Percentiles rank a stretch among this genome's conserved stretches.
These are phyloP conservation scores for Pseudogymnoascus sp. DNA, from an alignment of 2,329 filamentous ascomycete genomes.

Conservation along the genomic window DNA sequence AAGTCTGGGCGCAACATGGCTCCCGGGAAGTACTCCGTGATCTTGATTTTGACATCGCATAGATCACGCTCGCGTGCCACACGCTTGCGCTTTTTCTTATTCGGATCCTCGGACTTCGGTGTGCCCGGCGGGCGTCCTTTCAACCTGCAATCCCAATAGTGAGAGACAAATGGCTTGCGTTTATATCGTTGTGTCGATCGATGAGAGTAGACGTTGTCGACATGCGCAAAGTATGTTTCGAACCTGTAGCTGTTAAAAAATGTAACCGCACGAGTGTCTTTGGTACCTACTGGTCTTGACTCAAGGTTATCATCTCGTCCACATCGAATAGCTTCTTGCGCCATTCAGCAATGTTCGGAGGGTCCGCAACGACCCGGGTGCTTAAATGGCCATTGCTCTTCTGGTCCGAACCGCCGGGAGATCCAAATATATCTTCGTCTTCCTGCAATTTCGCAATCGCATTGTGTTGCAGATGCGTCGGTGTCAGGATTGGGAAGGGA, in stretches of 20 bases:
- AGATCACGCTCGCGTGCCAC: constrained; percentile 67
- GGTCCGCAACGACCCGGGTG: constrained; percentile 53
- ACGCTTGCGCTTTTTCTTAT: constrained; percentile 75
- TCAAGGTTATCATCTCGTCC: constrained; percentile 64
- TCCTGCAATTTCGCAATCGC: constrained; percentile 29
- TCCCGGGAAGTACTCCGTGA: constrained; percentile 68
- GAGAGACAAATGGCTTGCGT: constrained; percentile 72
- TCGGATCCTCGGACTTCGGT: constrained; percentile 70
- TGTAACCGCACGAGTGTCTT: constrained; percentile 10
- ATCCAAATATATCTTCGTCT: constrained; percentile 33
- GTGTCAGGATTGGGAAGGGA: constrained; percentile 42
- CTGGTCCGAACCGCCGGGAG: constrained; percentile 31
- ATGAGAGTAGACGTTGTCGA: constrained; percentile 80
- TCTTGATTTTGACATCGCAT: constrained; percentile 84
- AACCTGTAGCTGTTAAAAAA: constrained; percentile 43
- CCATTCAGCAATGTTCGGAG: constrained; percentile 63
- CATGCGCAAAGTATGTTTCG: constrained; percentile 73
- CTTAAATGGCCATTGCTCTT: constrained; percentile 46
- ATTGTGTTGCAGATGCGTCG: constrained; percentile 28
- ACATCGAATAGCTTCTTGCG: constrained; percentile 66
- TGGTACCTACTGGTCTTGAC: constrained; percentile 59
- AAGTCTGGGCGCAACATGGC: constrained; percentile 30
- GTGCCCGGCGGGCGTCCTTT: constrained; percentile 74
- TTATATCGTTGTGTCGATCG: constrained; percentile 76
- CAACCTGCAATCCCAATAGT: constrained; percentile 79